phyloP scores from a whole-genome alignment of 1,284 basidiomycete species.

The Golubevia pallescens region DNA sequence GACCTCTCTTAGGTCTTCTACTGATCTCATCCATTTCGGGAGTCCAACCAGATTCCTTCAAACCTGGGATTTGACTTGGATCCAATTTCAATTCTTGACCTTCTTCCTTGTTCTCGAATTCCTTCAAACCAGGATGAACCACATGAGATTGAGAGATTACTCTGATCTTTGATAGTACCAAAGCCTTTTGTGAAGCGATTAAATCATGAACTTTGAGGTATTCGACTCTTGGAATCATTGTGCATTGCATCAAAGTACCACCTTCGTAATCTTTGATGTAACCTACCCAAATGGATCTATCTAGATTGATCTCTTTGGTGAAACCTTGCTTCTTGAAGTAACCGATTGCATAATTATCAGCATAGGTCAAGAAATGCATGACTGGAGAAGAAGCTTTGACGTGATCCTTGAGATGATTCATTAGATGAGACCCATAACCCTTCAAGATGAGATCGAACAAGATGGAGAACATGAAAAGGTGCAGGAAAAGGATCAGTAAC shows the following conservation, averaged over 20 bases:
- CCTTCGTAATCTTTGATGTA: slow-evolving; percentile 65
- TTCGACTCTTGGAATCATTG: slow-evolving; percentile 57
- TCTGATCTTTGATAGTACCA: slow-evolving; percentile 50
- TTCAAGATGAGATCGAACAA: background rate
- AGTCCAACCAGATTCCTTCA: slow-evolving; percentile 60
- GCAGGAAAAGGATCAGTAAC: background rate
- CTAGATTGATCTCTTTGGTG: slow-evolving; percentile 58
- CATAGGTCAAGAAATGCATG: slow-evolving; percentile 62
- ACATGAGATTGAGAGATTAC: slow-evolving; percentile 53
- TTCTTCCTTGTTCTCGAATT: slow-evolving; percentile 38
- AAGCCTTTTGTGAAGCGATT: slow-evolving; percentile 43
- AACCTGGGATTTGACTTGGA: slow-evolving; percentile 52
- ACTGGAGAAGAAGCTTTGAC: slow-evolving; percentile 56
- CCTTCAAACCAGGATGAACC: slow-evolving; percentile 51
- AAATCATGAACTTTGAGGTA: slow-evolving; percentile 56
- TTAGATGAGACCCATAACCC: slow-evolving; percentile 61
- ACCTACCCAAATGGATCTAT: slow-evolving; percentile 58
- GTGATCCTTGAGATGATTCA: slow-evolving; percentile 63
- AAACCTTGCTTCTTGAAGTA: slow-evolving; percentile 64
- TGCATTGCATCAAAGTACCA: slow-evolving; percentile 63
- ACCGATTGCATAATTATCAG: slow-evolving; percentile 64
- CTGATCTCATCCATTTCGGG: slow-evolving; percentile 63
- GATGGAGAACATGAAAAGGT: background rate
- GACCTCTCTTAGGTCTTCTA: slow-evolving; percentile 57
- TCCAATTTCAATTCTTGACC: slow-evolving; percentile 33